Conservation (phyloP, 805 yeast species). For the Cyberlindnera euphorbiiphila region DNA sequence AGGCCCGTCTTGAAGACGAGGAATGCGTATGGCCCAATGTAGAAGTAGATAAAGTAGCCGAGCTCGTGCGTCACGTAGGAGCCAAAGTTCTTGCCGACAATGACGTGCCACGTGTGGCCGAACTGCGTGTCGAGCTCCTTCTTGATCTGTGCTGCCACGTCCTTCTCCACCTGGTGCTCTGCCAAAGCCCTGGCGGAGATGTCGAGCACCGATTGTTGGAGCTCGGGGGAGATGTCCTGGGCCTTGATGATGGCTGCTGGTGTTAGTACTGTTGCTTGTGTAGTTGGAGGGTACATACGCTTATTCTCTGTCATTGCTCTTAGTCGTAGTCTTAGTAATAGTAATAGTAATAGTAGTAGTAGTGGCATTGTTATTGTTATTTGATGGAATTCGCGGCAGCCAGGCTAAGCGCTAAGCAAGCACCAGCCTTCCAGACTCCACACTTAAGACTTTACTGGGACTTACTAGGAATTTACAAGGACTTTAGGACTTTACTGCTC, state of each 20-base stretch:
- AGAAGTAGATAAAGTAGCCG: slow-evolving; percentile 68
- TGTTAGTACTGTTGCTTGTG: not conserved
- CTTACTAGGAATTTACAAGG: too few species aligned
- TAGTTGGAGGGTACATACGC: slow-evolving; percentile 1
- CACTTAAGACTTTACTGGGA: too few species aligned
- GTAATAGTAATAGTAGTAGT: too few species aligned
- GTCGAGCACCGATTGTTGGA: slow-evolving; percentile 46
- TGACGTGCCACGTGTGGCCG: slow-evolving; percentile 78
- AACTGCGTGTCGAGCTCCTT: slow-evolving; percentile 56
- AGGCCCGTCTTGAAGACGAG: slow-evolving; percentile 62
- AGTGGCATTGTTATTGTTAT: too few species aligned
- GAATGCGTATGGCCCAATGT: slow-evolving; percentile 65
- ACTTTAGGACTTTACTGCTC: too few species aligned
- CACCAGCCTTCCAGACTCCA: too few species aligned
- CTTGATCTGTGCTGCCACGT: slow-evolving; percentile 62
- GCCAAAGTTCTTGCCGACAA: slow-evolving; percentile 78
- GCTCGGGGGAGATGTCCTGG: slow-evolving; percentile 38
- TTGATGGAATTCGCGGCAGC: too few species aligned
- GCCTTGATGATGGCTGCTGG: slow-evolving; percentile 26
- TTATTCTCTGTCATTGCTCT: slow-evolving; percentile 6
- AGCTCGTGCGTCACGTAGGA: slow-evolving; percentile 76
- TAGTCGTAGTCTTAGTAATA: too few species aligned
- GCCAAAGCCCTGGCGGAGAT: slow-evolving; percentile 43
- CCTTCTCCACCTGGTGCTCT: slow-evolving; percentile 47
- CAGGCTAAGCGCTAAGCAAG: too few species aligned